Evolutionary conservation across 73 alveolate genomes (phyloP).

Genomic region (Effrenium voratum): DNA sequence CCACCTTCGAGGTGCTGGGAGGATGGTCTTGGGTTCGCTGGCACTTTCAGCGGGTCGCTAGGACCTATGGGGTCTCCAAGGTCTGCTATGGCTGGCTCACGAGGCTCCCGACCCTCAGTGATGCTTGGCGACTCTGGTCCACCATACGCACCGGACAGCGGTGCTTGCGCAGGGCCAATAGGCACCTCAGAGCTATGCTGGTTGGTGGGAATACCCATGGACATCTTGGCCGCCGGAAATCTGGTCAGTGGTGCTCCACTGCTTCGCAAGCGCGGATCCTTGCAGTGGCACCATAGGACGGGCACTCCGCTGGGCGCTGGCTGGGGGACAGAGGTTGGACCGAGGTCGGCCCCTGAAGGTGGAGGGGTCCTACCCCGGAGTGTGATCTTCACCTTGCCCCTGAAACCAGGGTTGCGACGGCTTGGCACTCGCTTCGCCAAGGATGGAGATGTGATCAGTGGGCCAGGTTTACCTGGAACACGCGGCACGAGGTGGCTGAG

Average conservation of each 20-base stretch:
- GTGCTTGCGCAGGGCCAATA: not conserved
- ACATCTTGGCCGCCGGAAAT: not conserved
- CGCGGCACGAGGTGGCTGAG: not conserved
- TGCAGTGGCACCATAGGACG: not conserved
- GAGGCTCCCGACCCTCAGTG: not conserved
- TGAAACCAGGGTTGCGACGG: not conserved
- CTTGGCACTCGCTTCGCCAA: not conserved
- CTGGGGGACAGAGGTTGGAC: not conserved
- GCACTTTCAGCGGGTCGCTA: not conserved
- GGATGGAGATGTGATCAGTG: not conserved
- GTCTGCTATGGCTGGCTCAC: not conserved
- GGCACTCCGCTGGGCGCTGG: not conserved
- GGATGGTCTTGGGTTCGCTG: too few relatives aligned
- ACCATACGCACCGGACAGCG: not conserved
- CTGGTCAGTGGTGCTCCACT: not conserved
- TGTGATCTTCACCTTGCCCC: not conserved
- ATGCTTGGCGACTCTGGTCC: not conserved
- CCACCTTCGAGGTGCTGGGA: too few relatives aligned
- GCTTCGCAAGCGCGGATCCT: not conserved
- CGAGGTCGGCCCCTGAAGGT: not conserved
- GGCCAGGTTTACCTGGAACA: not conserved
- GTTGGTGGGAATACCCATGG: not conserved
- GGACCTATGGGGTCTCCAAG: not conserved
- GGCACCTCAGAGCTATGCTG: not conserved
- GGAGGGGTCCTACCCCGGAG: not conserved